Evolutionary conservation across 371 early-diverging fungal species (phyloP).

Genomic region (Rhizopus stolonifer): DNA sequence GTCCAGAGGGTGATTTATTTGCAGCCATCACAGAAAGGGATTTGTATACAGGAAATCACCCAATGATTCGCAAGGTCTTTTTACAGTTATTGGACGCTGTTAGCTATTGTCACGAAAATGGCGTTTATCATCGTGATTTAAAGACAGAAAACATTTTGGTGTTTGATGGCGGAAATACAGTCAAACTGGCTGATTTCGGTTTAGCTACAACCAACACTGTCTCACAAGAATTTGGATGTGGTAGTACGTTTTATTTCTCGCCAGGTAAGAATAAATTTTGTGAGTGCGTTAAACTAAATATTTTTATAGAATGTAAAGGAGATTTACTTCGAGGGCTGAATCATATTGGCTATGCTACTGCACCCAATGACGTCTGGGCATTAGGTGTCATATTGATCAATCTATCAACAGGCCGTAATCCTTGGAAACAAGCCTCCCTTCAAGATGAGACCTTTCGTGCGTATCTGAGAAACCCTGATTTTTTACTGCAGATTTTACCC

Average conservation of each 20-base stretch:
- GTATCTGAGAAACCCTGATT: slow-evolving; percentile 60
- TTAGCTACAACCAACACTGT: slow-evolving; percentile 75
- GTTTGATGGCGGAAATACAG: slow-evolving; percentile 44
- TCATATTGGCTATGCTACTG: slow-evolving; percentile 62
- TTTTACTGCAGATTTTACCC: slow-evolving; percentile 64
- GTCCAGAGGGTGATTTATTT: slow-evolving; percentile 67
- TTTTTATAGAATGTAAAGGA: slow-evolving; percentile 80
- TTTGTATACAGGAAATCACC: slow-evolving; percentile 48
- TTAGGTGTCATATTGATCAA: slow-evolving; percentile 83
- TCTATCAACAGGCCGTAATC: slow-evolving; percentile 73
- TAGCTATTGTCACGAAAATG: slow-evolving; percentile 50
- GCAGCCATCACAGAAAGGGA: slow-evolving; percentile 62
- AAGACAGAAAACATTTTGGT: slow-evolving; percentile 72
- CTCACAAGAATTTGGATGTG: slow-evolving; percentile 87
- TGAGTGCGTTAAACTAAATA: no score
- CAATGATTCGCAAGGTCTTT: slow-evolving; percentile 51
- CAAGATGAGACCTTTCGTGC: slow-evolving; percentile 72
- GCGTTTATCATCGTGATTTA: slow-evolving; percentile 72
- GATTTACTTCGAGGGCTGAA: slow-evolving; percentile 42
- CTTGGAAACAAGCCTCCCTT: slow-evolving; percentile 77
- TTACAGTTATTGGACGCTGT: slow-evolving; percentile 60
- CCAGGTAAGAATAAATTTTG: slow-evolving; percentile 77
- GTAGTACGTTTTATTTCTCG: slow-evolving; percentile 89
- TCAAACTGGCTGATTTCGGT: slow-evolving; percentile 94
- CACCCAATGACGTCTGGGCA: slow-evolving; percentile 84